Evolutionary conservation across 2,329 filamentous ascomycete genomes (phyloP).

Genomic region (Cladobotryum protrusum): DNA sequence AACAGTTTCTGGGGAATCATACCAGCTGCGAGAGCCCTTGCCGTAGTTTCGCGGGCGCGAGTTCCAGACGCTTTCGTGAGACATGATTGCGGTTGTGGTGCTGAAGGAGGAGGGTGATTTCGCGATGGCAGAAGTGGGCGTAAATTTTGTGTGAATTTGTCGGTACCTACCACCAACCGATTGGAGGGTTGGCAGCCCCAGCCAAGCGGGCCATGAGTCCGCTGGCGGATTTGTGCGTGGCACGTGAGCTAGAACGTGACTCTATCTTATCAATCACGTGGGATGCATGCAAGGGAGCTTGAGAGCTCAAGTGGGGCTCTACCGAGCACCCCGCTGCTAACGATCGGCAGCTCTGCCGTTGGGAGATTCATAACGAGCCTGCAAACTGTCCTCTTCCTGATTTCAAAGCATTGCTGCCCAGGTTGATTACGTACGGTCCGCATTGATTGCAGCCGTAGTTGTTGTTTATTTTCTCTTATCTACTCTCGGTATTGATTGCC

Average conservation of each 20-base stretch:
- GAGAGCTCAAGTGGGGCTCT: not conserved
- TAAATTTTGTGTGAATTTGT: constrained; percentile 36
- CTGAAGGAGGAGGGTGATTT: constrained; percentile 27
- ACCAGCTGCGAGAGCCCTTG: constrained; percentile 93
- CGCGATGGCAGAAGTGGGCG: constrained; percentile 27
- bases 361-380: not conserved
- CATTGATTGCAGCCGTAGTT: not conserved
- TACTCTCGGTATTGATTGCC: not conserved
- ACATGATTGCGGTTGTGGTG: constrained; percentile 44
- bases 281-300: not conserved
- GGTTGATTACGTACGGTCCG: not conserved
- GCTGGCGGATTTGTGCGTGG: constrained; percentile 1
- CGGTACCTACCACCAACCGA: constrained; percentile 24
- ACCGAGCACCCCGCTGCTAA: not conserved
- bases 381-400: constrained; percentile 14
- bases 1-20: constrained; percentile 36
- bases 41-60: constrained; percentile 95
- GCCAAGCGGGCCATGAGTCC: constrained; percentile 14
- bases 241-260: constrained; percentile 14
- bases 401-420: constrained; percentile 9
- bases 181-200: constrained; percentile 35
- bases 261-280: constrained; percentile 9
- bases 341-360: too few species aligned
- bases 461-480: not conserved
- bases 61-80: constrained; percentile 97